Base-by-base conservation (phyloP, 345 rosid species). In the Crucihimalaya himalaica region DNA sequence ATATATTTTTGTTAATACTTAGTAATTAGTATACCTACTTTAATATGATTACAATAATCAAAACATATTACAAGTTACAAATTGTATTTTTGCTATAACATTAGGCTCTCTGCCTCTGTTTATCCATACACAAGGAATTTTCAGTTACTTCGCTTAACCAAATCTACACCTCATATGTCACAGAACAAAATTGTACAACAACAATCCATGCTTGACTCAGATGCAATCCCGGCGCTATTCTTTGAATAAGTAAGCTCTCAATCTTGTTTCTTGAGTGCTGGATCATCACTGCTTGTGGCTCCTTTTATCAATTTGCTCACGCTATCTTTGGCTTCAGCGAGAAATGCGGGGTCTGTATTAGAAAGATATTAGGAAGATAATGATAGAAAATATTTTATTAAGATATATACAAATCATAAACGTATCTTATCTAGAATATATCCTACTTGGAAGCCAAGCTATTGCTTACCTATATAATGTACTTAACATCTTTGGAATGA, bases 271-370 rank as follows among this genome's bases (percentile, higher is more conserved):
- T 85, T 81, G 28, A 72, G 50, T 21, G 83, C 65, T 6, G 72
- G 65, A 5, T 83, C 66, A 18, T 32, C 25, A 28, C 80, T 71
- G 52, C 42, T 67, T 15, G 63, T 39, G 2, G 83, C 68, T 39
- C 56, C 78, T 19, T 61, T 57, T 1, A 53, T 51, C 19, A 78
- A 54, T 50, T 72, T 73, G 56, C 42, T 83, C 39, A 86, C 66
- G 69, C 95, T 87, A 68, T 88, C 88, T 85, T 85, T 75, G 1
- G 96, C 95, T 50, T 80, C 83, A 0, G 93, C 88, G 35, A 87
- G 74, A 78, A 89, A 89, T 59, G 78, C 59, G 1, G 89, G 78
- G 79, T 89, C 91, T 5, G 96, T n/a, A n/a, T n/a, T n/a, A n/a
- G n/a, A n/a, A n/a, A n/a, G n/a, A n/a, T n/a, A n/a, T n/a, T n/a